Evolutionary conservation across 805 yeast genomes (phyloP), one percentile per base, ranked within the genome.

Genomic region (Wickerhamomyces sydowiorum): DNA sequence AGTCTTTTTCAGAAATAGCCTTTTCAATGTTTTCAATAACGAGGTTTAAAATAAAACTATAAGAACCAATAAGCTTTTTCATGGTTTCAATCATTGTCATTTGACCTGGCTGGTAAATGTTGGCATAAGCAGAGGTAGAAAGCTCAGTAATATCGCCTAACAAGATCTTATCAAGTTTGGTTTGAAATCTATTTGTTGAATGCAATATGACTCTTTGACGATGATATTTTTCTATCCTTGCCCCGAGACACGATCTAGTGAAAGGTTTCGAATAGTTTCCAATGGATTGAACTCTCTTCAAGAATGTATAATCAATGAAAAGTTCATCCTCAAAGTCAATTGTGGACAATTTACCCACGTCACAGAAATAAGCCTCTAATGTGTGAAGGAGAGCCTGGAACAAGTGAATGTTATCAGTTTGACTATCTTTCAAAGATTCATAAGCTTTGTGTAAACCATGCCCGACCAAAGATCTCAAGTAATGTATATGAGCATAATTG

Each of bases 241-340:
- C 76, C 3, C 86, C 95, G n/a, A 88, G 57, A 2, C 85, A 73
- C 1, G 86, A 72, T 55, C 96, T 78, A 0, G 98, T 89, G 48
- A 70, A 82, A 2, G 89, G 86, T 45, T 82, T 80, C 6, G 78
- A 65, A 18, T 78, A 60, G 35, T 85, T 79, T 5, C 82, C 74
- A 5, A 86, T 64, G n/a, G 76, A 68, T 53, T 84, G 90, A 9
- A 79, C 66, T 30, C 73, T 72, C 36, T 74, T 75, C 41, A 82
- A 67, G 53, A 75, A 79, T 0, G 72, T 68, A 44, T 79, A 76
- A 37, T 77, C 76, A 27, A 82, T 67, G 29, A 66, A 65, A 5
- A 80, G 59, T 24, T 65, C 75, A 36, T 78, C 81, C 44, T 79
- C 76, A 4, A 73, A 65, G 33, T 73, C 80, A 38, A 80, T 72